phyloP scores from a whole-genome alignment of 1,284 basidiomycete genomes.

The Pterulicium gracile region DNA sequence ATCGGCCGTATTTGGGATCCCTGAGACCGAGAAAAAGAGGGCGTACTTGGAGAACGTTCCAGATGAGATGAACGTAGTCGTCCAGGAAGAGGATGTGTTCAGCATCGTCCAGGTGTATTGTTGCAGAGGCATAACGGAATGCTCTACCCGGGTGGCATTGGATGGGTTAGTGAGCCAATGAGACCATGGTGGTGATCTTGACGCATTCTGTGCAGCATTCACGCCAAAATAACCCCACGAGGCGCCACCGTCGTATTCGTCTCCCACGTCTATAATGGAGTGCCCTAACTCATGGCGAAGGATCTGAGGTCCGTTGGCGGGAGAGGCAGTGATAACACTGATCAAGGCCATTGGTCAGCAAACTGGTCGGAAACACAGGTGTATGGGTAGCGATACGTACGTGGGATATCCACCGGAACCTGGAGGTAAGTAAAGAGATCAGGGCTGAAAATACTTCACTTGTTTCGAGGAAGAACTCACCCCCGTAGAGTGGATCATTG shows the following conservation, averaged over 20 bases:
- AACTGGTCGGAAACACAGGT: constrained; percentile 7
- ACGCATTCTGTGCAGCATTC: constrained; percentile 44
- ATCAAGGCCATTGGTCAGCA: constrained; percentile 3
- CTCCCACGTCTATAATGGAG: constrained; percentile 71
- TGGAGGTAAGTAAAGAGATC: too few species aligned
- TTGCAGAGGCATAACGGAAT: constrained; percentile 68
- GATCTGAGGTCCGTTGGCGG: constrained; percentile 69
- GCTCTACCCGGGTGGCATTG: constrained; percentile 39
- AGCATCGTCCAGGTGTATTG: constrained; percentile 67
- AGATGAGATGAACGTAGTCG: constrained; percentile 50
- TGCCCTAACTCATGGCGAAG: constrained; percentile 79
- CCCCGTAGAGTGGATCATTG: constrained; percentile 77
- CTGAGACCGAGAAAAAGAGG: constrained; percentile 67
- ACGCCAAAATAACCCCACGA: constrained; percentile 71
- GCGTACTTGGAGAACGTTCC: constrained; percentile 54
- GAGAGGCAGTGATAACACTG: constrained; percentile 72
- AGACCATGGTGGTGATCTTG: constrained; percentile 48
- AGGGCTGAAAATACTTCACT: too few species aligned
- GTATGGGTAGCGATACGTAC: constrained; percentile 39
- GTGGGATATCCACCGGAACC: constrained; percentile 77
- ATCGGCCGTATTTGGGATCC: constrained; percentile 48
- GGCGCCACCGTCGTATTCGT: constrained; percentile 76
- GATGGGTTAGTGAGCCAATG: constrained; percentile 68
- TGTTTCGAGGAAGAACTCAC: constrained; percentile 34
- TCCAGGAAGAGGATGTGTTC: constrained; percentile 51